A percentile compares a stretch with the other conserved stretches of the same genome.
These are phyloP conservation scores for Amaranthus tricolor DNA, from an alignment of 179 eudicot genomes.

Conservation along the genomic window DNA sequence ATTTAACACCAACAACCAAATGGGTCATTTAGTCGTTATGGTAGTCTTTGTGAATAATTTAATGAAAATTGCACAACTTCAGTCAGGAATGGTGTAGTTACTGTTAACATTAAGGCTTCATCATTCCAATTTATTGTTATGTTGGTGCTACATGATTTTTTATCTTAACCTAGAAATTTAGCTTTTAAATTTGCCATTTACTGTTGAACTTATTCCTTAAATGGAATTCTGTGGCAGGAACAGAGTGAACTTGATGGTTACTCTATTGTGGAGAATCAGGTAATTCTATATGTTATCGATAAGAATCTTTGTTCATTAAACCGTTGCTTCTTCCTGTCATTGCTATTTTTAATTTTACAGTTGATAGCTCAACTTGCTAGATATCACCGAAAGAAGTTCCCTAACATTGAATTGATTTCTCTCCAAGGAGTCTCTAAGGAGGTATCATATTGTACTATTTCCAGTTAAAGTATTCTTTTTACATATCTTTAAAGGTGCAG, in stretches of 20 bases:
- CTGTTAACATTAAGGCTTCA: not conserved
- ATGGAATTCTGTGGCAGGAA: slow-evolving; percentile 35
- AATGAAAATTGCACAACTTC: not conserved
- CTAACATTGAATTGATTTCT: slow-evolving; percentile 31
- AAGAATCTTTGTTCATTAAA: not conserved
- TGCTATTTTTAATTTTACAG: slow-evolving; percentile 36
- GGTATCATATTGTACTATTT: slow-evolving; percentile 32
- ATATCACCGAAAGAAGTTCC: slow-evolving; percentile 67
- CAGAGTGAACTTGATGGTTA: slow-evolving; percentile 59
- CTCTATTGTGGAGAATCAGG: slow-evolving; percentile 53
- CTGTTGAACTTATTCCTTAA: not conserved
- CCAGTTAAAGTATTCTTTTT: slow-evolving; percentile 2
- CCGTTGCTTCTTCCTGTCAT: slow-evolving; percentile 11
- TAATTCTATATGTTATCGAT: slow-evolving; percentile 6
- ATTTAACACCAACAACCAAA: no score
- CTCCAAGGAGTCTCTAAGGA: slow-evolving; percentile 40
- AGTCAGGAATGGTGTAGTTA: not conserved
- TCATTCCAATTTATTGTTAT: not conserved
- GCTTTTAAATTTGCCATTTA: no score
- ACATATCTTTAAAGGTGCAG: not conserved
- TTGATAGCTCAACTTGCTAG: slow-evolving; percentile 56
- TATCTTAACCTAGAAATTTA: not conserved
- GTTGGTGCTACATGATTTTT: not conserved
- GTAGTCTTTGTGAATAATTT: no score
- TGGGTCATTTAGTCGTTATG: no score